Percentiles rank a stretch among this genome's conserved stretches.
phyloP scores from a whole-genome alignment of 306 rosid genomes.

The Quercus gilva region DNA sequence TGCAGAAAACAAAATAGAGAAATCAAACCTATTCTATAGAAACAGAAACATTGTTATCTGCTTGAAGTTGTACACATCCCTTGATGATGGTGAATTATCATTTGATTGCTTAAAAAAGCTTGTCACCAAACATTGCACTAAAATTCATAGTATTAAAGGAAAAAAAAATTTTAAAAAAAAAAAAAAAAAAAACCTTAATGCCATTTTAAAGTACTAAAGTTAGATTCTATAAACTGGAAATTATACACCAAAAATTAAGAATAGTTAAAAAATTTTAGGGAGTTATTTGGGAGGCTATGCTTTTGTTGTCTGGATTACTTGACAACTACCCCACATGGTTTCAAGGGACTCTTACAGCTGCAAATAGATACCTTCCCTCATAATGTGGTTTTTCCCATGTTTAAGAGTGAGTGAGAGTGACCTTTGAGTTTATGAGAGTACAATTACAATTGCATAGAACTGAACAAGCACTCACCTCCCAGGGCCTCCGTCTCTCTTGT shows the following conservation, averaged over 20 bases:
- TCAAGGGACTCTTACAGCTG: conserved; percentile 53
- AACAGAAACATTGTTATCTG: too few relatives aligned
- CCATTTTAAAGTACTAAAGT: too few relatives aligned
- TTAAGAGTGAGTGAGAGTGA: conserved; percentile 20
- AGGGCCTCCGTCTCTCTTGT: conserved; percentile 15
- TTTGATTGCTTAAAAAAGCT: too few relatives aligned
- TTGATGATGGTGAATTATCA: too few relatives aligned
- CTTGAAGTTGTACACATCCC: too few relatives aligned
- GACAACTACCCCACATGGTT: conserved; percentile 49
- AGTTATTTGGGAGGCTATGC: conserved; percentile 20
- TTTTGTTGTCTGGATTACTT: conserved; percentile 27
- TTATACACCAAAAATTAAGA: not conserved
- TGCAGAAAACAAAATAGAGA: too few relatives aligned
- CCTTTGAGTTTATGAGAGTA: conserved; percentile 26
- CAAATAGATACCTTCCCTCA: conserved; percentile 73
- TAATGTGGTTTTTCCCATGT: conserved; percentile 62
- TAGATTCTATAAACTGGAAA: conserved; percentile 1
- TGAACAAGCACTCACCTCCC: conserved; percentile 18
- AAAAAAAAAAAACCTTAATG: too few relatives aligned
- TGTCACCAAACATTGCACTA: too few relatives aligned
- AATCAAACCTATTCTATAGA: too few relatives aligned
- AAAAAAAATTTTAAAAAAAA: too few relatives aligned
- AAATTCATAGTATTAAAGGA: too few relatives aligned
- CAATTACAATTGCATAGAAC: not conserved
- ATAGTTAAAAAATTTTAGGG: conserved; percentile 10